Percentiles rank a stretch among this genome's conserved stretches.
Conservation (phyloP, 192 early-diverging fungal species). For the Neocallimastix lanati region DNA sequence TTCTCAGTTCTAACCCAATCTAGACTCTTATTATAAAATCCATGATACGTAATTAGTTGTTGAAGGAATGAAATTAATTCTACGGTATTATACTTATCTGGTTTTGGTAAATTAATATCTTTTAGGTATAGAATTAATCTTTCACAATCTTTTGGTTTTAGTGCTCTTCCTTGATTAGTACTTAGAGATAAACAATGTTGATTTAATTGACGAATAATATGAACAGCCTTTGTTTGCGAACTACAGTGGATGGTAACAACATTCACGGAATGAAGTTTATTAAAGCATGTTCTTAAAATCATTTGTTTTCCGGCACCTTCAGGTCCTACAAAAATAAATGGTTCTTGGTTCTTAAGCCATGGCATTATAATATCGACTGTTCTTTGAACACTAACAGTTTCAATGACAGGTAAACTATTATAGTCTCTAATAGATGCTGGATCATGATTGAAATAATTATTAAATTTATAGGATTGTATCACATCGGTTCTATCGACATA, state of each 20-base stretch:
- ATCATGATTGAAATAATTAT: constrained; percentile 12
- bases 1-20: constrained; percentile 40
- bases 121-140: constrained; percentile 33
- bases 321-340: constrained; percentile 28
- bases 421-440: constrained; percentile 1
- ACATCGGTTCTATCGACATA: constrained; percentile 10
- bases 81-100: constrained; percentile 38
- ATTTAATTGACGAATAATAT: constrained; percentile 23
- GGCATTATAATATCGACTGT: constrained; percentile 23
- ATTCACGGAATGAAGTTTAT: constrained; percentile 10
- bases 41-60: constrained; percentile 33
- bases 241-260: constrained; percentile 34
- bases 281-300: constrained; percentile 29
- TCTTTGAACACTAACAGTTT: constrained; percentile 23
- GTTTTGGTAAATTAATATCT: constrained; percentile 37
- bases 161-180: constrained; percentile 20
- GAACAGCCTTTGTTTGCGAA: constrained; percentile 28
- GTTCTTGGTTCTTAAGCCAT: constrained; percentile 20
- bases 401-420: constrained; percentile 15
- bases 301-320: constrained; percentile 35
- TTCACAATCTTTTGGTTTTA: constrained; percentile 33
- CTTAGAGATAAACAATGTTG: constrained; percentile 23
- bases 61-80: constrained; percentile 37
- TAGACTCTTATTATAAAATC: constrained; percentile 26
- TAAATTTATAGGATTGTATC: constrained; percentile 12